Evolutionary conservation across 164 flowering plant genomes (phyloP), one percentile per base, ranked within the genome.

Genomic region (Hamamelis virginiana): DNA sequence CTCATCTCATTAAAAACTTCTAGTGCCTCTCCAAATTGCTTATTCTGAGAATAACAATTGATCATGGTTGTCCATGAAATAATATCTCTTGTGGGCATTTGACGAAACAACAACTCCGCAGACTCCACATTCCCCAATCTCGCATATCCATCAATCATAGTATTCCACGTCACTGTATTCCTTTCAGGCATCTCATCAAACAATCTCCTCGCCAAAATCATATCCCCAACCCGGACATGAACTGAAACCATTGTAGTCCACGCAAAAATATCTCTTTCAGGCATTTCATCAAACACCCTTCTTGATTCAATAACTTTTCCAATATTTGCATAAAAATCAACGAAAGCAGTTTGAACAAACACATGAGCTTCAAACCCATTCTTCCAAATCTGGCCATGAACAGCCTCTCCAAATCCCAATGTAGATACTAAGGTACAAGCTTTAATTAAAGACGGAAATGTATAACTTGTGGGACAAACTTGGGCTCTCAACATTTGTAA

Each of bases 21-120:
- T 13, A 92, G 44, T 4, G 91, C 96, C 75, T 85, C 87, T 59
- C 62, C 60, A 57, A 73, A 86, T 21, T 56, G 65, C 72, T 80
- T 76, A 48, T 78, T 82, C 62, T 80, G 88, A 64, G 95, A 80
- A 74, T 88, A 92, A 70, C 91, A 83, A 19, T 76, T 70, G 62
- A 91, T 91, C 96, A 92, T 89, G 3, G 91, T 81, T 0, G 96
- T 90, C 97, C 97, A 92, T 12, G 97, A 82, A 23, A 92, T 83
- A 50, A 85, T 69, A 78, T 92, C 97, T 80, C 72, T 89, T 0
- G 38, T 21, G 1, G 81, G 84, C 93, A 89, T 91, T 23, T 57
- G 72, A 44, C 61, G 38, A 63, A 92, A 91, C 76, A 91, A 62
- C 12, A 51, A 50, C 62, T 81, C 81, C 0, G 95, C 91, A 21